Base-by-base conservation (phyloP, 2,329 filamentous ascomycete species). In the Aureobasidium lini region DNA sequence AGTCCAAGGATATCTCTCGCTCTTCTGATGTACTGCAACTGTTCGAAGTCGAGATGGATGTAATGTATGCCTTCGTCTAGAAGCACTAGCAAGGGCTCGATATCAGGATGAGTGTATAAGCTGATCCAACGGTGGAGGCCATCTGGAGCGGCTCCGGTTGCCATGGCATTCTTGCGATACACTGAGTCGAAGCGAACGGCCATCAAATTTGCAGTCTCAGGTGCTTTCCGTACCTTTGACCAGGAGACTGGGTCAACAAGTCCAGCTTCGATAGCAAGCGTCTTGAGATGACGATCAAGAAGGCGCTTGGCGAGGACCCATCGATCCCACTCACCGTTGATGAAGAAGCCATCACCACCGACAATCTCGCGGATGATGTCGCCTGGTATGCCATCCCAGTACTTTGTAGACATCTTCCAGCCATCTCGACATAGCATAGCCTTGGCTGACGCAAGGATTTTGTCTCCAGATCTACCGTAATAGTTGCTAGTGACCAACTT, bases 11-110 rank as follows among this genome's bases (percentile, higher is more conserved):
- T 70, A 64, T 84, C 81, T 46, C 76, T 75, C 23, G 80, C 73
- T 52, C 67, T 71, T 10, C 76, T 75, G 58, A 84, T 82, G 63
- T 77, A 79, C 62, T 83, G 79, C 8, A 84, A 68, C 61, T 83
- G 80, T 63, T 84, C 81, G 61, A 82, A 83, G 37, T 80, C 77
- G 64, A 84, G 75, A 66, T 84, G 81, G 3, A 83, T 74, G 68
- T 83, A 84, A 65, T 84, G 81, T 8, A 84, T 82, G 0, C 81
- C 81, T 68, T 82, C 79, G 60, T 84, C 81, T 4, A 84, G 70
- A 2, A 84, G 69, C 0, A 82, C 80, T 7, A 82, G 69, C 5
- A 84, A 70, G 9, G 80, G 80, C 63, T 81, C 79, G 44, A 84
- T 75, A 43, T 83, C 81, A 0, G 77, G 74, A 44, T 77, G 73